These are phyloP conservation scores for Jatropha multifida DNA, from an alignment of 441 rosid species.

Conservation along the genomic window DNA sequence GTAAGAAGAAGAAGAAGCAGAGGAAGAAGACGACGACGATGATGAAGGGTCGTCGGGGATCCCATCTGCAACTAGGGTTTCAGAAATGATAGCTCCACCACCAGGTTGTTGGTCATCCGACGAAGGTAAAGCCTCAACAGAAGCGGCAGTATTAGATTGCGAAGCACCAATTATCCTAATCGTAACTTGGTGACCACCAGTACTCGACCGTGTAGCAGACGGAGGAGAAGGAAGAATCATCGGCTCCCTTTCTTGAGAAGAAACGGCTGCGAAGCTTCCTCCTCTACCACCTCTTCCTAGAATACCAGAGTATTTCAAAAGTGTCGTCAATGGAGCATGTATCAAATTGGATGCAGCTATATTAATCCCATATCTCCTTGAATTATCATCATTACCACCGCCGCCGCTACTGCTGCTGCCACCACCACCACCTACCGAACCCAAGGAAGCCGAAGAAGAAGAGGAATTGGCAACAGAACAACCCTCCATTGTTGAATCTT, in stretches of 20 bases:
- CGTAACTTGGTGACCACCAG: constrained; percentile 50
- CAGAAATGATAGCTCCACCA: constrained; percentile 5
- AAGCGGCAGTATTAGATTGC: constrained; percentile 27
- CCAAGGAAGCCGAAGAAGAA: constrained; percentile 4
- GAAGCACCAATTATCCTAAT: constrained; percentile 74
- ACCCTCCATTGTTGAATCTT: constrained; percentile 1
- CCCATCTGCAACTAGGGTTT: constrained; percentile 8
- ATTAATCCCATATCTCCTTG: constrained; percentile 26
- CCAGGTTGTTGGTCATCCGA: constrained; percentile 9
- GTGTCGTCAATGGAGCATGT: constrained; percentile 75
- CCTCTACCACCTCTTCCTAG: constrained; percentile 49
- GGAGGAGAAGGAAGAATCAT: constrained; percentile 25
- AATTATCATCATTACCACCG: neutral
- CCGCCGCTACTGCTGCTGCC: neutral
- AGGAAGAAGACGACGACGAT: neutral
- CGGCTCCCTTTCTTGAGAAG: constrained; percentile 18
- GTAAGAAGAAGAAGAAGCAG: constrained; percentile 34
- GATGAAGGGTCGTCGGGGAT: neutral
- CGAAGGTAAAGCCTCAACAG: neutral
- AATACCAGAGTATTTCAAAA: constrained; percentile 78
- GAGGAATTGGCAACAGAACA: constrained; percentile 2
- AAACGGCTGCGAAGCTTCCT: constrained; percentile 31
- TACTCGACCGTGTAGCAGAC: constrained; percentile 10
- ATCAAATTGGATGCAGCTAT: constrained; percentile 54
- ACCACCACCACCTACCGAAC: neutral